Conservation (phyloP, 257 asterid species). For the Cruciata laevipes region DNA sequence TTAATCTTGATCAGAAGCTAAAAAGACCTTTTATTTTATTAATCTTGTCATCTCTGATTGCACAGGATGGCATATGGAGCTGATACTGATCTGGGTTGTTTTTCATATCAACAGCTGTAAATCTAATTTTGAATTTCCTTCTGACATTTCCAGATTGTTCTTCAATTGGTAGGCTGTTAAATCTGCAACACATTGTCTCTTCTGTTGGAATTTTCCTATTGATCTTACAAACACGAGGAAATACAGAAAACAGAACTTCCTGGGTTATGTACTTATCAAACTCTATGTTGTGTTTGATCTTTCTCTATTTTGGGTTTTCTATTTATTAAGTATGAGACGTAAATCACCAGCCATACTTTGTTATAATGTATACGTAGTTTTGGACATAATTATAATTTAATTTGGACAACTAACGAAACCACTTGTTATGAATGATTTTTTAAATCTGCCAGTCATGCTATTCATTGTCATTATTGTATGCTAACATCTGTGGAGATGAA, state of each 20-base stretch:
- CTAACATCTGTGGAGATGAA: constrained; percentile 12
- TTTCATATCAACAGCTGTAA: constrained; percentile 52
- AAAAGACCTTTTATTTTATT: background rate
- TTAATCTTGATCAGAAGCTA: background rate
- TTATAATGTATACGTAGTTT: background rate
- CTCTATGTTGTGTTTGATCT: background rate
- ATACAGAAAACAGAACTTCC: background rate
- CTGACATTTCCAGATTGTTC: constrained; percentile 79
- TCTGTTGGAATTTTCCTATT: too few species aligned
- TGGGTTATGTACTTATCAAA: background rate
- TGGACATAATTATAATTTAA: too few species aligned
- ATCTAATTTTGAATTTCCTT: constrained; percentile 58
- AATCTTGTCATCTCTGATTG: background rate
- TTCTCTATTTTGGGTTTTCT: background rate
- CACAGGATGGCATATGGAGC: constrained; percentile 46
- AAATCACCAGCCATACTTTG: background rate
- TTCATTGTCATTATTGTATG: background rate
- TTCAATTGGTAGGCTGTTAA: constrained; percentile 66
- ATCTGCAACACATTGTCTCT: background rate
- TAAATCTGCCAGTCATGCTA: background rate
- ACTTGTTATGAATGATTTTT: too few species aligned
- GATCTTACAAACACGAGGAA: too few species aligned
- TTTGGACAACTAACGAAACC: too few species aligned
- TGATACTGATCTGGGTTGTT: constrained; percentile 53
- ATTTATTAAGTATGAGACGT: background rate